phyloP scores from a whole-genome alignment of 805 yeast genomes.

The Saccharomycopsis microspora region DNA sequence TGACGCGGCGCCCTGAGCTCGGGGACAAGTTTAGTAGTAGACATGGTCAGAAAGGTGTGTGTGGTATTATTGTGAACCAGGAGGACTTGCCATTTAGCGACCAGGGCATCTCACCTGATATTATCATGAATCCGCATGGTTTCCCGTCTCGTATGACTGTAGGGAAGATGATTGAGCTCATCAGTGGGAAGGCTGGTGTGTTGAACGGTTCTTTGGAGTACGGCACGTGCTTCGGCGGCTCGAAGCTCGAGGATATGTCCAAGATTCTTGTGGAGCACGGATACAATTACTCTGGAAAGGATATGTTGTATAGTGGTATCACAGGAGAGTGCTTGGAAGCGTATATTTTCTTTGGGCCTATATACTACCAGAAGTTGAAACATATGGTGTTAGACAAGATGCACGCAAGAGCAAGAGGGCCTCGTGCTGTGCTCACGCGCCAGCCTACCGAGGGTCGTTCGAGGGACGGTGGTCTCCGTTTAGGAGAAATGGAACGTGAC shows the following conservation, averaged over 20 bases:
- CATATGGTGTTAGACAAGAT: constrained; percentile 98
- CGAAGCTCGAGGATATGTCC: constrained; percentile 93
- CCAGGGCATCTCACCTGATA: constrained; percentile 85
- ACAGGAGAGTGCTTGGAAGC: constrained; percentile 97
- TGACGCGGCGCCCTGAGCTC: constrained; percentile 92
- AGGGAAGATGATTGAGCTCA: constrained; percentile 94
- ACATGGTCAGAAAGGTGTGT: constrained; percentile 98
- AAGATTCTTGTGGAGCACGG: constrained; percentile 83
- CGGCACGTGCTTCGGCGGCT: constrained; percentile 98
- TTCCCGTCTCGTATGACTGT: constrained; percentile 99
- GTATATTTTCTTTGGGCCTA: constrained; percentile 96
- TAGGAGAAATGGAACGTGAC: constrained; percentile 99
- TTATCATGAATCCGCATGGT: constrained; percentile 98
- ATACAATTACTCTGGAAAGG: constrained; percentile 91
- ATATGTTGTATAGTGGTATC: constrained; percentile 93
- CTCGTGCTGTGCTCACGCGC: constrained; percentile 93
- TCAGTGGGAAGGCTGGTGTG: constrained; percentile 97
- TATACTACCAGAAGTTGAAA: constrained; percentile 93
- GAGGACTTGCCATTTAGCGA: constrained; percentile 96
- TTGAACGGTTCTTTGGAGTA: constrained; percentile 83
- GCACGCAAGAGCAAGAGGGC: constrained; percentile 99
- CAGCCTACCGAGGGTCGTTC: constrained; percentile 99
- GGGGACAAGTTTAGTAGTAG: constrained; percentile 97
- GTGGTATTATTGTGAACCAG: constrained; percentile 95
- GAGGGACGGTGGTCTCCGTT: constrained; percentile 96